Conservation (phyloP, 2,329 filamentous ascomycete species). For the Ceratocystiopsis brevicomis region DNA sequence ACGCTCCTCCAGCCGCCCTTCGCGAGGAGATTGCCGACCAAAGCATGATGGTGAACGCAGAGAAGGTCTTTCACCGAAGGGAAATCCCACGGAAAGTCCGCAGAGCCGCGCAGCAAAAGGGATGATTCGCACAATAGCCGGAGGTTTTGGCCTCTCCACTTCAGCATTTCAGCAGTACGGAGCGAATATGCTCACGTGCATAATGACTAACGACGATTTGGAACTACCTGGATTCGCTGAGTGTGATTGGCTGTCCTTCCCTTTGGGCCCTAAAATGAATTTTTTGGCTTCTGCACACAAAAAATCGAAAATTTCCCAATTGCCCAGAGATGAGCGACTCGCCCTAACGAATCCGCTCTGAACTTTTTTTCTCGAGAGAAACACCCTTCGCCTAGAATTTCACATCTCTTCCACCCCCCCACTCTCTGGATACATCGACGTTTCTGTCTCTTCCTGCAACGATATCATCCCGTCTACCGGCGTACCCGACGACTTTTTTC, state of each 20-base stretch:
- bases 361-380: conserved; percentile 6
- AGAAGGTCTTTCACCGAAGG: conserved; percentile 31
- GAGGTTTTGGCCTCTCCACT: neutral
- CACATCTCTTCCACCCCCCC: no score
- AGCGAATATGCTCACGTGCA: no score
- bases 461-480: neutral
- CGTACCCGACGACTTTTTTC: conserved; percentile 3
- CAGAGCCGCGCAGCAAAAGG: neutral
- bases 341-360: conserved; percentile 6
- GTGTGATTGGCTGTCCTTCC: conserved; percentile 4
- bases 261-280: conserved; percentile 10
- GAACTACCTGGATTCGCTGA: neutral
- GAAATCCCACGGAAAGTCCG: conserved; percentile 30
- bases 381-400: no score
- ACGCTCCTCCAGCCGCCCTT: conserved; percentile 13
- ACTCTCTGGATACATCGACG: no score
- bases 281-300: conserved; percentile 9
- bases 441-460: neutral
- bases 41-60: conserved; percentile 45
- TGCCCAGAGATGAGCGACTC: conserved; percentile 3
- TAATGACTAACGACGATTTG: neutral
- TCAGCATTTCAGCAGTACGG: neutral
- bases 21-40: conserved; percentile 36
- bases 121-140: neutral
- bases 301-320: conserved; percentile 5